Evolutionary conservation across 495 filamentous ascomycete species (phyloP).

Genomic region (Lasiosphaeria miniovina): DNA sequence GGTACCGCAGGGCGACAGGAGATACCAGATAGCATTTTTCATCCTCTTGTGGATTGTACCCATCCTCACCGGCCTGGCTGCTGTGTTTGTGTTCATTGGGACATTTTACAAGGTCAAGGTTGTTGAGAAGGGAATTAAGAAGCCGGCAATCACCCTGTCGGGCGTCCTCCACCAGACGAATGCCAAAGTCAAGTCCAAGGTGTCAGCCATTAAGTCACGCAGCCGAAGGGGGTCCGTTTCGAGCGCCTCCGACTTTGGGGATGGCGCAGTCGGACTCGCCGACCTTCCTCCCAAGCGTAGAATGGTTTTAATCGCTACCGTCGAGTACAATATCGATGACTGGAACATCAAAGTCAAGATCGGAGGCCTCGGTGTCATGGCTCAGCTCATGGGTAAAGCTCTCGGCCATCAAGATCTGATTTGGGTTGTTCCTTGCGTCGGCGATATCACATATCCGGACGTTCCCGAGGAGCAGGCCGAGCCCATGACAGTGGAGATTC

Average conservation of each 20-base stretch:
- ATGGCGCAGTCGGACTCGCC: slow-evolving; percentile 23
- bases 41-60: slow-evolving; percentile 38
- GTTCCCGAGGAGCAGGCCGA: slow-evolving; percentile 44
- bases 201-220: slow-evolving; percentile 15
- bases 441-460: slow-evolving; percentile 48
- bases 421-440: slow-evolving; percentile 74
- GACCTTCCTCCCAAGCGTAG: slow-evolving; percentile 23
- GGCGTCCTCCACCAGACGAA: slow-evolving; percentile 44
- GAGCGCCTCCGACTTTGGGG: slow-evolving; percentile 6
- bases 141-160: slow-evolving; percentile 15
- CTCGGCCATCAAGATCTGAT: slow-evolving; percentile 66
- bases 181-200: slow-evolving; percentile 30
- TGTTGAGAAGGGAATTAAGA: slow-evolving; percentile 42
- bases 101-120: slow-evolving; percentile 58
- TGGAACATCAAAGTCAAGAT: slow-evolving; percentile 74
- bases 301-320: slow-evolving; percentile 62
- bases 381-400: slow-evolving; percentile 69
- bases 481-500: slow-evolving; percentile 60
- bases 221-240: slow-evolving; percentile 15
- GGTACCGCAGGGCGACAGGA: slow-evolving; percentile 2
- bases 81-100: slow-evolving; percentile 57
- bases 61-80: slow-evolving; percentile 49
- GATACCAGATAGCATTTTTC: slow-evolving; percentile 8
- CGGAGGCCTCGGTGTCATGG: slow-evolving; percentile 68
- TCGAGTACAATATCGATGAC: slow-evolving; percentile 72